phyloP scores from a whole-genome alignment of 179 eudicot genomes.

The Silene noctiflora region DNA sequence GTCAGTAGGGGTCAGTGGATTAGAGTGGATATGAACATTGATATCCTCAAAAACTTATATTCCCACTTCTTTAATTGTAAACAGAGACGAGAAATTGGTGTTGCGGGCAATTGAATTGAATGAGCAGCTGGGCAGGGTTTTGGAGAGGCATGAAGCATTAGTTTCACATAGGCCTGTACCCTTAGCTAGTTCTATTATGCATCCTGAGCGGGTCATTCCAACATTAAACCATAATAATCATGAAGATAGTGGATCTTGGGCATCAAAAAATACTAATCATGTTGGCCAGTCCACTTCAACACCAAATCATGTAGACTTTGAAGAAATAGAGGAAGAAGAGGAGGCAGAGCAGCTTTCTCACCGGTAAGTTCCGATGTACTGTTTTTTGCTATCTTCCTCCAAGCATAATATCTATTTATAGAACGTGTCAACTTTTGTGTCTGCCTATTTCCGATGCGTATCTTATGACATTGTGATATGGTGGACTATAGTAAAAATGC shows the following conservation, averaged over 20 bases:
- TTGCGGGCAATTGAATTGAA: slow-evolving; percentile 81
- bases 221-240: slow-evolving; percentile 26
- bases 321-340: slow-evolving; percentile 63
- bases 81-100: slow-evolving; percentile 73
- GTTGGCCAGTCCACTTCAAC: slow-evolving; percentile 23
- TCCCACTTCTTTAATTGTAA: slow-evolving; percentile 3
- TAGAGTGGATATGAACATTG: not conserved
- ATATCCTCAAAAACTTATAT: not conserved
- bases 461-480: too few relatives aligned
- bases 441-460: too few relatives aligned
- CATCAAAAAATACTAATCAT: slow-evolving; percentile 27
- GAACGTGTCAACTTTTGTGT: too few relatives aligned
- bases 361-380: slow-evolving; percentile 38
- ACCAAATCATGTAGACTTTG: slow-evolving; percentile 34
- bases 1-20: not conserved
- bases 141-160: slow-evolving; percentile 68
- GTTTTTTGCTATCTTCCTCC: not conserved
- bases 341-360: slow-evolving; percentile 88
- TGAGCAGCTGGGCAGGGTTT: slow-evolving; percentile 67
- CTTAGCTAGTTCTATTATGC: slow-evolving; percentile 20
- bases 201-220: slow-evolving; percentile 41
- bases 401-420: not conserved
- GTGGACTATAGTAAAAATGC: too few relatives aligned
- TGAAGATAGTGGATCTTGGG: slow-evolving; percentile 37
- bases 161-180: slow-evolving; percentile 29